Evolutionary conservation across 2,329 filamentous ascomycete genomes (phyloP).

Genomic region (Hansfordia pulvinata): DNA sequence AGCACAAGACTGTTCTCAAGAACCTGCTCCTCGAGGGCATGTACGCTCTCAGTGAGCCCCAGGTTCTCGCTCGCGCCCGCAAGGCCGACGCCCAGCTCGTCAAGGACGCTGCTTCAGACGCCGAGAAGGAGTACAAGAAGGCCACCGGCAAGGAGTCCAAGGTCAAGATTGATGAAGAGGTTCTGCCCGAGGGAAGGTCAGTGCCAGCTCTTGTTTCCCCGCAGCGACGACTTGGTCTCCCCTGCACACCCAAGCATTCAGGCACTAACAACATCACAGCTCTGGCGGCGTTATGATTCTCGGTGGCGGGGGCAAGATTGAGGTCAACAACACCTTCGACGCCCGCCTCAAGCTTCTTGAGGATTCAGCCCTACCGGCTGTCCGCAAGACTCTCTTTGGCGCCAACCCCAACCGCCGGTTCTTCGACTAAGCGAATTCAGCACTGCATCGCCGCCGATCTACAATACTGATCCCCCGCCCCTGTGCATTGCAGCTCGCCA

Average conservation of each 20-base stretch:
- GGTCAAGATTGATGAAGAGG: conserved; percentile 65
- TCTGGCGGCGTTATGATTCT: conserved; percentile 72
- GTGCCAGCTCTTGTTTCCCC: conserved; percentile 20
- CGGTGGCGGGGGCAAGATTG: conserved; percentile 81
- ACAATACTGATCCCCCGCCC: too few relatives aligned
- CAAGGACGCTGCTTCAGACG: conserved; percentile 66
- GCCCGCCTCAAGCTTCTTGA: conserved; percentile 78
- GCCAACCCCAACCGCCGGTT: conserved; percentile 94
- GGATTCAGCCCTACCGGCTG: conserved; percentile 68
- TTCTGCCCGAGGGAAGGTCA: conserved; percentile 72
- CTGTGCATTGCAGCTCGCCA: too few relatives aligned
- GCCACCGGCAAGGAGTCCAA: conserved; percentile 55
- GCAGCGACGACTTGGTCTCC: not conserved
- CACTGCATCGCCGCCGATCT: not conserved
- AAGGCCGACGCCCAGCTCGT: conserved; percentile 67
- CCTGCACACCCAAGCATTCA: conserved; percentile 4
- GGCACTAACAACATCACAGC: conserved; percentile 29
- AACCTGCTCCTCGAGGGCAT: conserved; percentile 78
- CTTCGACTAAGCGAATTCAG: conserved; percentile 51
- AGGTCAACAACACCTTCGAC: conserved; percentile 97
- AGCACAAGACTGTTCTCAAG: conserved; percentile 67
- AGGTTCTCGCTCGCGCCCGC: conserved; percentile 60
- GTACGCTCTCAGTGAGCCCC: conserved; percentile 74
- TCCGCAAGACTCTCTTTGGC: conserved; percentile 80
- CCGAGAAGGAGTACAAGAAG: conserved; percentile 73